Evolutionary conservation across 148 eudicot species (phyloP).

Genomic region (Chenopodium quinoa): DNA sequence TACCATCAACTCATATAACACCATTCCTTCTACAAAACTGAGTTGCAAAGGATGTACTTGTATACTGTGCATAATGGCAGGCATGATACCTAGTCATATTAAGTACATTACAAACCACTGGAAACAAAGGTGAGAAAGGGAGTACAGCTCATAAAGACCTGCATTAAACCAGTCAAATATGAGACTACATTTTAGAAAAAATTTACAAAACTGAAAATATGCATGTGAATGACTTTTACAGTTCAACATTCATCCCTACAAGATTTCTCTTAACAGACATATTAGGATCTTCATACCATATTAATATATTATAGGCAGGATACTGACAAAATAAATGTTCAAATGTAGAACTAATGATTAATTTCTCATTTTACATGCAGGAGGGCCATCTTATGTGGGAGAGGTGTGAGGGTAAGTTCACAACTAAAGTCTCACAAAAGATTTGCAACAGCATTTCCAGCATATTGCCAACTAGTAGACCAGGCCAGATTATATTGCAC

Average conservation of each 20-base stretch:
- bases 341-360: neutral
- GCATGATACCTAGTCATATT: neutral
- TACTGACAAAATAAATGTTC: too few species aligned
- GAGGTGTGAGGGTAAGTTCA: slow-evolving; percentile 95
- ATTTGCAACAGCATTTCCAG: slow-evolving; percentile 84
- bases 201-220: neutral
- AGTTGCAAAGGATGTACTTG: too few species aligned
- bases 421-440: slow-evolving; percentile 96
- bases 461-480: slow-evolving; percentile 87
- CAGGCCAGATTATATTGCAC: slow-evolving; percentile 84
- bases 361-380: slow-evolving; percentile 33
- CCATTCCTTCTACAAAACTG: too few species aligned
- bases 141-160: neutral
- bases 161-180: neutral
- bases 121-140: neutral
- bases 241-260: neutral
- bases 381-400: slow-evolving; percentile 86
- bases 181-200: neutral
- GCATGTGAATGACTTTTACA: neutral
- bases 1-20: neutral
- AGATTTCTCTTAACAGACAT: neutral
- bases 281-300: neutral
- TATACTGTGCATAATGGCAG: too few species aligned
- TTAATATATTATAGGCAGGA: neutral
- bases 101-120: neutral